Conservation (phyloP, 495 filamentous ascomycete genomes). For the Xylona heveae region DNA sequence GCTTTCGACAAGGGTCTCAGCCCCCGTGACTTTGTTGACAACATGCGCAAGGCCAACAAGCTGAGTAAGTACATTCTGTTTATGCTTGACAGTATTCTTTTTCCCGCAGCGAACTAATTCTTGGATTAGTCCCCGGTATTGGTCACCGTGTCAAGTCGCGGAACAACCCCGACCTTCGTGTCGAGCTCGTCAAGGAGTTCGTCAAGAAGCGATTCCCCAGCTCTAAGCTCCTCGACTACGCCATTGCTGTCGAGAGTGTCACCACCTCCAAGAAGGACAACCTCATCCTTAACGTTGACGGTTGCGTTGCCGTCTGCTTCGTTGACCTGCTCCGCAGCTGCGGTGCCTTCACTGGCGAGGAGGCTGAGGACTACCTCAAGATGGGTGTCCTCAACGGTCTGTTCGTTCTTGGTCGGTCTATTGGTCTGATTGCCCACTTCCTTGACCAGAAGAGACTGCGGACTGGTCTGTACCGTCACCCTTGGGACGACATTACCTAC, state of each 20-base stretch:
- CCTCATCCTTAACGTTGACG: slow-evolving; percentile 97
- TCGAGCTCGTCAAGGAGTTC: slow-evolving; percentile 98
- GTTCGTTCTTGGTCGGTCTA: slow-evolving; percentile 87
- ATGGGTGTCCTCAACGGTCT: slow-evolving; percentile 99
- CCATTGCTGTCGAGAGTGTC: slow-evolving; percentile 90
- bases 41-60: slow-evolving; percentile 98
- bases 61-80: slow-evolving; percentile 39
- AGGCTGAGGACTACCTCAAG: slow-evolving; percentile 64
- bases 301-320: slow-evolving; percentile 95
- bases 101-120: slow-evolving; percentile 14
- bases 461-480: slow-evolving; percentile 95
- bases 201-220: slow-evolving; percentile 92
- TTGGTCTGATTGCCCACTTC: slow-evolving; percentile 98
- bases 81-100: not conserved
- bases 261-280: slow-evolving; percentile 99
- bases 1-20: slow-evolving; percentile 95
- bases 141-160: slow-evolving; percentile 98
- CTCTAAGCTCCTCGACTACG: slow-evolving; percentile 94
- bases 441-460: slow-evolving; percentile 97
- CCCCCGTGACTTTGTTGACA: slow-evolving; percentile 97
- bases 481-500: slow-evolving; percentile 97
- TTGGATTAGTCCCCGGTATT: slow-evolving; percentile 65
- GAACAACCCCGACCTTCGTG: slow-evolving; percentile 98
- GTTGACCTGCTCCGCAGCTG: slow-evolving; percentile 95
- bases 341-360: slow-evolving; percentile 74